Percentiles rank a stretch among this genome's conserved stretches.
These are phyloP conservation scores for Fusarium irregulare DNA, from an alignment of 2,329 filamentous ascomycete genomes.

Conservation along the genomic window DNA sequence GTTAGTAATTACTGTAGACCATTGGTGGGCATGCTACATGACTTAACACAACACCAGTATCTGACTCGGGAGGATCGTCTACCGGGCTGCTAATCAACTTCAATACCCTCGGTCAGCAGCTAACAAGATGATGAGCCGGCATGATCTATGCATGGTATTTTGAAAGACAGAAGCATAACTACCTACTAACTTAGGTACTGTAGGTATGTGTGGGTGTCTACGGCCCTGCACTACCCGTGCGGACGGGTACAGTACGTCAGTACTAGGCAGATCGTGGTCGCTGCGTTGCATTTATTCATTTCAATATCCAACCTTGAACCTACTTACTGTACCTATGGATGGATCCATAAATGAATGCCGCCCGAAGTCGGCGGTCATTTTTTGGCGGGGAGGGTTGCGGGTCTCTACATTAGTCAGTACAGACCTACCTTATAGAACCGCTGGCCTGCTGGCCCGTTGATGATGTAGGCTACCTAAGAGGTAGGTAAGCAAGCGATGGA, in stretches of 20 bases:
- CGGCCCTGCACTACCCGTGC: conserved; percentile 10
- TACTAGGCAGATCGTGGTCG: conserved; percentile 21
- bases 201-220: conserved; percentile 5
- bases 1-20: neutral
- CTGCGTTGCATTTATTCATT: conserved; percentile 24
- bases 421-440: conserved; percentile 1
- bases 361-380: conserved; percentile 44
- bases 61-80: conserved; percentile 6
- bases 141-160: neutral
- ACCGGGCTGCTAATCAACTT: neutral
- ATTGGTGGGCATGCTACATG: neutral
- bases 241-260: neutral
- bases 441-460: conserved; percentile 13
- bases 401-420: conserved; percentile 26
- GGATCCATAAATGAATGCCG: neutral
- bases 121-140: conserved; percentile 5
- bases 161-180: neutral
- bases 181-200: neutral
- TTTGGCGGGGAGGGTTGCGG: conserved; percentile 30
- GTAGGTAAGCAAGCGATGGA: neutral
- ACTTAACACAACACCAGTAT: neutral
- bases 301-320: neutral
- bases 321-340: neutral
- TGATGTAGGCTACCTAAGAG: neutral
- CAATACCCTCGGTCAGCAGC: conserved; percentile 12